Evolutionary conservation across 495 filamentous ascomycete genomes (phyloP).

Genomic region (Penicillium tannophilum): DNA sequence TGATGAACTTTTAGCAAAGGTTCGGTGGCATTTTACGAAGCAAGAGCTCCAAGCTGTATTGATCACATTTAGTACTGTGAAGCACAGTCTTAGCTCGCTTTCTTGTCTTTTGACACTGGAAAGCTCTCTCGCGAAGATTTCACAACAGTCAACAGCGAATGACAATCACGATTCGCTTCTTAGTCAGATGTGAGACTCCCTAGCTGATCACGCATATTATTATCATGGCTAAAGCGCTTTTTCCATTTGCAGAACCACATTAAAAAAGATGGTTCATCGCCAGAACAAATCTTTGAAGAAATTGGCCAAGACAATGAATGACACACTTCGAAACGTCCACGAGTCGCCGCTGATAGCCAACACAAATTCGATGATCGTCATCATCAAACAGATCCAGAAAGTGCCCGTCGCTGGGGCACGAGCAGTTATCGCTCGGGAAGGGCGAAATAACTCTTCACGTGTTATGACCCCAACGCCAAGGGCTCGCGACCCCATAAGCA

Average conservation of each 20-base stretch:
- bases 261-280: background rate
- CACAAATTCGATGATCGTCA: background rate
- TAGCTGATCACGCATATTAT: background rate
- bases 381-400: background rate
- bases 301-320: background rate
- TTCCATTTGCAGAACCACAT: background rate
- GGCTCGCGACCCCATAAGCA: background rate
- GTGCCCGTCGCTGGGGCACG: background rate
- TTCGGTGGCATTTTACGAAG: constrained; percentile 1
- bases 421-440: background rate
- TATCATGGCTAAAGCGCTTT: background rate
- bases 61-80: background rate
- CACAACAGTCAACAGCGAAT: background rate
- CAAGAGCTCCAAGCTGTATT: background rate
- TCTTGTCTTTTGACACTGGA: constrained; percentile 1
- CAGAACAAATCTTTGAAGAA: background rate
- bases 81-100: background rate
- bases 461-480: background rate
- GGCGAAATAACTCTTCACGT: background rate
- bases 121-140: background rate
- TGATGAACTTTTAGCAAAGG: constrained; percentile 7
- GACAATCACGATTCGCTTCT: background rate
- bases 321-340: background rate
- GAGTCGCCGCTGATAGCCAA: background rate
- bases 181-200: background rate